Evolutionary conservation across 2,329 filamentous ascomycete genomes (phyloP).

Genomic region (Cladosporium sp.): DNA sequence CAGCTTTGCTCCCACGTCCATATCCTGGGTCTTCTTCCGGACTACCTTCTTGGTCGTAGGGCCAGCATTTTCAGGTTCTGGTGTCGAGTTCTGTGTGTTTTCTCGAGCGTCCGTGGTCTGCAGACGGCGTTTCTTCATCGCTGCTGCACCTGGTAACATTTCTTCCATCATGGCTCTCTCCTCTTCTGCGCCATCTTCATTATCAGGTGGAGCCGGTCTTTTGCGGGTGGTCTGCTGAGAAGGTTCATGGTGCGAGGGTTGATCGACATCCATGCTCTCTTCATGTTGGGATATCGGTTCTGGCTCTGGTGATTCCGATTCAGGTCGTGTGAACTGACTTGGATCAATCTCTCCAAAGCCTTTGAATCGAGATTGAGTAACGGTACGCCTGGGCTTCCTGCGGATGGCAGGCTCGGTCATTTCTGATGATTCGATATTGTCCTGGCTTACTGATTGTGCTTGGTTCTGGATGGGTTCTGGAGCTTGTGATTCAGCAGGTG

Average conservation of each 20-base stretch:
- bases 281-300: not conserved
- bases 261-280: slow-evolving; percentile 7
- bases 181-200: slow-evolving; percentile 18
- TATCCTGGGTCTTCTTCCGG: slow-evolving; percentile 36
- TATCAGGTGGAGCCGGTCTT: slow-evolving; percentile 22
- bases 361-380: slow-evolving; percentile 56
- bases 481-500: not conserved
- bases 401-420: not conserved
- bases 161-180: slow-evolving; percentile 59
- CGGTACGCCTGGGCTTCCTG: slow-evolving; percentile 28
- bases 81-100: slow-evolving; percentile 46
- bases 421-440: not conserved
- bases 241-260: slow-evolving; percentile 11
- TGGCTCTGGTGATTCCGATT: slow-evolving; percentile 20
- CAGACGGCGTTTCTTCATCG: slow-evolving; percentile 64
- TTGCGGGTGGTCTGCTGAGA: slow-evolving; percentile 24
- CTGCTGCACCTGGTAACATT: slow-evolving; percentile 71
- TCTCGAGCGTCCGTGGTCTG: slow-evolving; percentile 54
- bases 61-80: slow-evolving; percentile 3
- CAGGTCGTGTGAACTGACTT: slow-evolving; percentile 24
- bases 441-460: not conserved
- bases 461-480: not conserved
- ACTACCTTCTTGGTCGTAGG: not conserved
- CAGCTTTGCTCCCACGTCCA: slow-evolving; percentile 66
- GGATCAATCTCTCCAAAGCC: slow-evolving; percentile 37